Percentiles rank a stretch among this genome's conserved stretches.
phyloP scores from a whole-genome alignment of 2,329 filamentous ascomycete genomes.

The Hymenoscyphus infarciens region DNA sequence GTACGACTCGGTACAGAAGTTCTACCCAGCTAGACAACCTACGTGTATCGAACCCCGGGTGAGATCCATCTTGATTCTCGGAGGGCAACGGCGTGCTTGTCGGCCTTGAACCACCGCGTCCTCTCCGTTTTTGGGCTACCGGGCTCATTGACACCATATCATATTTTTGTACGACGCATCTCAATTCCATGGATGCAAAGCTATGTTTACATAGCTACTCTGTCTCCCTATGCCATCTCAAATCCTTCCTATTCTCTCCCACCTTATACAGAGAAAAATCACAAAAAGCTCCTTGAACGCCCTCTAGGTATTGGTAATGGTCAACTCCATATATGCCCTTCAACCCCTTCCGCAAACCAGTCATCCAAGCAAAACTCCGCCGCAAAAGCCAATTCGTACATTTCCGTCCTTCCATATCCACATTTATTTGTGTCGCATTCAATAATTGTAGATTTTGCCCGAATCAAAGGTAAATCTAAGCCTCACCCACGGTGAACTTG shows the following conservation, averaged over 20 bases:
- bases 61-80: too few species aligned
- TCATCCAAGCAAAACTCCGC: background rate
- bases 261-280: background rate
- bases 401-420: background rate
- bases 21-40: too few species aligned
- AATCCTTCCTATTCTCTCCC: background rate
- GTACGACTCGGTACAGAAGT: too few species aligned
- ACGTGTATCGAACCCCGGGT: too few species aligned
- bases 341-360: too few species aligned
- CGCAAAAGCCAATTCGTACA: background rate
- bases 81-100: too few species aligned
- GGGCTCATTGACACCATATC: too few species aligned
- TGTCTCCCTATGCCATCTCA: background rate
- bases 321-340: background rate
- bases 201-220: background rate
- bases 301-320: background rate
- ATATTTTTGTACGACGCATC: too few species aligned
- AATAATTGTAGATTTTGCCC: background rate
- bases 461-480: background rate
- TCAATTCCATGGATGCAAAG: background rate
- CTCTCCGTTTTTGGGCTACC: too few species aligned
- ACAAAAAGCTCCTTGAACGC: background rate
- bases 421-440: background rate
- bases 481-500: constrained; percentile 36
- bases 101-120: too few species aligned